A percentile compares a stretch with the other conserved stretches of the same genome.
Evolutionary conservation across 176 grass and related monocot genomes (phyloP).

Genomic region (Carex cristatella): DNA sequence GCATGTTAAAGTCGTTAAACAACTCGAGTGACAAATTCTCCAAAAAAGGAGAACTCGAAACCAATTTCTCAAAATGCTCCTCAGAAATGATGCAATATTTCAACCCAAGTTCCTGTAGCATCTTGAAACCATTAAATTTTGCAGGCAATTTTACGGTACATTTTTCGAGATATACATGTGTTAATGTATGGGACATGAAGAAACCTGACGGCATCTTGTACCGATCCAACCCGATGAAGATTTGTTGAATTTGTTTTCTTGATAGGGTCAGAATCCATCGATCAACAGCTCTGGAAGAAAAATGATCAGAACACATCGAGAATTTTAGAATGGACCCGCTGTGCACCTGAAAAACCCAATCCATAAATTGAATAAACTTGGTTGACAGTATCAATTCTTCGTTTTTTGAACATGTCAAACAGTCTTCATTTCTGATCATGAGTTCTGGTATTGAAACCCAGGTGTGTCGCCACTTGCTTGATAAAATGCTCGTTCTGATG

Average conservation of each 20-base stretch:
- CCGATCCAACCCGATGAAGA: constrained; percentile 11
- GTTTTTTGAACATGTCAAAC: constrained; percentile 10
- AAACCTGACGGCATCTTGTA: constrained; percentile 23
- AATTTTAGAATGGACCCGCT: constrained; percentile 7
- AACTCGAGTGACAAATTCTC: constrained; percentile 22
- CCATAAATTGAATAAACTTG: constrained; percentile 16
- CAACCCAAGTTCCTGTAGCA: constrained; percentile 19
- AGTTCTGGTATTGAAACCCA: constrained; percentile 21
- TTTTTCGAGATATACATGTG: constrained; percentile 22
- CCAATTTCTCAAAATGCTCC: constrained; percentile 21
- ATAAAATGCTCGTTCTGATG: constrained; percentile 14
- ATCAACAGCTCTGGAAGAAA: constrained; percentile 5
- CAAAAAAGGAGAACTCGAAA: constrained; percentile 12
- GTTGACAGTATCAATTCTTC: constrained; percentile 14
- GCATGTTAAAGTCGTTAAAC: constrained; percentile 21
- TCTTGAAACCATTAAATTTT: constrained; percentile 22
- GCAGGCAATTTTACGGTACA: constrained; percentile 9
- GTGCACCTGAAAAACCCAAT: constrained; percentile 16
- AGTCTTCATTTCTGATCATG: constrained; percentile 5
- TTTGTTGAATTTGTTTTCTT: constrained; percentile 22
- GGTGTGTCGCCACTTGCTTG: constrained; percentile 19
- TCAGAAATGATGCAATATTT: constrained; percentile 23
- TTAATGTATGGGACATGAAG: constrained; percentile 17
- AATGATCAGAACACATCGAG: constrained; percentile 19
- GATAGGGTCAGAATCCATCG: constrained; percentile 16